Evolutionary conservation across 805 yeast genomes (phyloP).

Genomic region (Tetrapisispora namnaoensis): DNA sequence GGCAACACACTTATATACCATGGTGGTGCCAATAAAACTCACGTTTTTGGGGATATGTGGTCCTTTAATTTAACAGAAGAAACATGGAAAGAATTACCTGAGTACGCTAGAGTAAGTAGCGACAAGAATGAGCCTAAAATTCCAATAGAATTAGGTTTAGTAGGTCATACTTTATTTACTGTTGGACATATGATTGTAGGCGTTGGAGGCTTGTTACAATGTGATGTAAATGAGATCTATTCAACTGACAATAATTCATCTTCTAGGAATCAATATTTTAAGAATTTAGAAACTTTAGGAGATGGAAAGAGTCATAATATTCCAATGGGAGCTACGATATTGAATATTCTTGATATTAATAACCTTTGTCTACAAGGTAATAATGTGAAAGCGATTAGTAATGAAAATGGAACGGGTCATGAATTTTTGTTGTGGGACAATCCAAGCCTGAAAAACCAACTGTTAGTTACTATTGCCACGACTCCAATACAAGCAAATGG

Average conservation of each 20-base stretch:
- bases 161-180: constrained; percentile 23
- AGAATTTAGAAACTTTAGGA: neutral
- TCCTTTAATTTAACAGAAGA: constrained; percentile 37
- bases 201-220: constrained; percentile 23
- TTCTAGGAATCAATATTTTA: neutral
- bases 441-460: neutral
- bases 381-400: neutral
- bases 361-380: constrained; percentile 15
- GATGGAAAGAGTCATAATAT: neutral
- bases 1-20: constrained; percentile 21
- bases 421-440: neutral
- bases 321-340: constrained; percentile 3
- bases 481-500: constrained; percentile 14
- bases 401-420: neutral
- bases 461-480: constrained; percentile 2
- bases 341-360: constrained; percentile 17
- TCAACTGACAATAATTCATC: neutral
- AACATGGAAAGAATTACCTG: constrained; percentile 29
- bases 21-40: constrained; percentile 31
- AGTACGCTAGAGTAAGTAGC: constrained; percentile 4
- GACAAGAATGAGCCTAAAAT: constrained; percentile 9
- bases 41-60: constrained; percentile 42
- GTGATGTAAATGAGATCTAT: constrained; percentile 14
- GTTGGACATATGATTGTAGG: constrained; percentile 17
- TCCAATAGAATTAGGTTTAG: constrained; percentile 16